Evolutionary conservation across 257 asterid genomes (phyloP).

Genomic region (Handroanthus guayacan): DNA sequence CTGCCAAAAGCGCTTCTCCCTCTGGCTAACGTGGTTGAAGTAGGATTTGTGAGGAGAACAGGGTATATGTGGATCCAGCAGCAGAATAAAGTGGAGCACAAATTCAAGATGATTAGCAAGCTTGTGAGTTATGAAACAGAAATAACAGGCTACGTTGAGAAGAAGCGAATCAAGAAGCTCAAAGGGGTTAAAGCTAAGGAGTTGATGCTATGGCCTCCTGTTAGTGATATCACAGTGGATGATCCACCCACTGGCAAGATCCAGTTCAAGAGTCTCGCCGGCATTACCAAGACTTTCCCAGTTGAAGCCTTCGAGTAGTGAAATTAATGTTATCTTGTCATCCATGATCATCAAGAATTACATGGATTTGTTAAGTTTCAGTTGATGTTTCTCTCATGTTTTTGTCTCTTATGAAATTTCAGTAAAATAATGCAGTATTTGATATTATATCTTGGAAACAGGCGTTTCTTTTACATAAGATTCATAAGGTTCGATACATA

Average conservation of each 20-base stretch:
- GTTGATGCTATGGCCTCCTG: conserved; percentile 66
- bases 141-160: conserved; percentile 47
- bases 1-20: conserved; percentile 63
- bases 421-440: conserved; percentile 34
- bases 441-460: neutral
- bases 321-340: neutral
- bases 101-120: conserved; percentile 56
- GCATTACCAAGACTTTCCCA: conserved; percentile 59
- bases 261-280: conserved; percentile 64
- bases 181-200: conserved; percentile 64
- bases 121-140: conserved; percentile 53
- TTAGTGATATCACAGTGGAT: conserved; percentile 51
- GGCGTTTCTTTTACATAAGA: neutral
- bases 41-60: conserved; percentile 53
- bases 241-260: conserved; percentile 61
- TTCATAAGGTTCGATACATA: neutral
- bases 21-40: conserved; percentile 55
- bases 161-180: conserved; percentile 59
- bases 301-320: conserved; percentile 54
- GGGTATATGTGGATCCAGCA: conserved; percentile 64
- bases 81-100: conserved; percentile 55
- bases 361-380: neutral
- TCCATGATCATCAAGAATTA: conserved; percentile 17
- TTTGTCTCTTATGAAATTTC: neutral
- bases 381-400: conserved; percentile 1